Percentiles rank a stretch among this genome's conserved stretches.
These are phyloP conservation scores for Herpotrichia juniperi DNA, from an alignment of 2,329 filamentous ascomycete genomes.

Conservation along the genomic window DNA sequence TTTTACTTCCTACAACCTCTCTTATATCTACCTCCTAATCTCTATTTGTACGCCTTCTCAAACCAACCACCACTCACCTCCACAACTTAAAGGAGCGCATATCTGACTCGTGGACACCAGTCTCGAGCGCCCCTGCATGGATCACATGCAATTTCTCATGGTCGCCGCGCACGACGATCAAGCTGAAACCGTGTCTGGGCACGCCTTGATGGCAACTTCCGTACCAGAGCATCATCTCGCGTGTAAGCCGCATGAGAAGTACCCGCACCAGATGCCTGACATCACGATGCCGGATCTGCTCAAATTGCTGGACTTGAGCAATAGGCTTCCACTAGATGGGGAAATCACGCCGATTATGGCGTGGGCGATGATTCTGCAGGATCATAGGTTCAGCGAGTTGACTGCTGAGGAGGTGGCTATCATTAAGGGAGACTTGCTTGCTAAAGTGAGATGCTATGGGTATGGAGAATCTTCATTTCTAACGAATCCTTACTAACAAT, in stretches of 20 bases:
- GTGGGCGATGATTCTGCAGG: constrained; percentile 77
- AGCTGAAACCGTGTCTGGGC: constrained; percentile 70
- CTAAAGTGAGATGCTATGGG: constrained; percentile 93
- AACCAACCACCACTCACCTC: constrained; percentile 6
- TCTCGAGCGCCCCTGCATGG: constrained; percentile 94
- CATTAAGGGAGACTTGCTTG: constrained; percentile 74
- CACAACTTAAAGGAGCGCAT: constrained; percentile 23
- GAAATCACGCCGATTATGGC: constrained; percentile 97
- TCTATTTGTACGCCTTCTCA: constrained; percentile 31
- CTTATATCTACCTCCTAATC: constrained; percentile 18
- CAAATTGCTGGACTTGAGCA: constrained; percentile 83
- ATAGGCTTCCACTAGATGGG: constrained; percentile 80
- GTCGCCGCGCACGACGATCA: constrained; percentile 58
- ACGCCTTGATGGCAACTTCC: constrained; percentile 91
- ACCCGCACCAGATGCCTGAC: constrained; percentile 78
- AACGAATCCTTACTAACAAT: background rate
- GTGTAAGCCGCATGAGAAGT: constrained; percentile 60
- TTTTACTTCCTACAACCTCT: constrained; percentile 8
- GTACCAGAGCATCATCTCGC: constrained; percentile 72
- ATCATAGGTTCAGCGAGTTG: constrained; percentile 66
- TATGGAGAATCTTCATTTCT: constrained; percentile 55
- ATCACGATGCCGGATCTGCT: constrained; percentile 73
- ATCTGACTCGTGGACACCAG: constrained; percentile 50
- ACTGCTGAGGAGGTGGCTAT: constrained; percentile 70
- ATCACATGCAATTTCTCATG: constrained; percentile 82